Percentiles rank a stretch among this genome's conserved stretches.
phyloP scores from a whole-genome alignment of 2,329 filamentous ascomycete genomes.

The Trichoderma atrobrunneum region DNA sequence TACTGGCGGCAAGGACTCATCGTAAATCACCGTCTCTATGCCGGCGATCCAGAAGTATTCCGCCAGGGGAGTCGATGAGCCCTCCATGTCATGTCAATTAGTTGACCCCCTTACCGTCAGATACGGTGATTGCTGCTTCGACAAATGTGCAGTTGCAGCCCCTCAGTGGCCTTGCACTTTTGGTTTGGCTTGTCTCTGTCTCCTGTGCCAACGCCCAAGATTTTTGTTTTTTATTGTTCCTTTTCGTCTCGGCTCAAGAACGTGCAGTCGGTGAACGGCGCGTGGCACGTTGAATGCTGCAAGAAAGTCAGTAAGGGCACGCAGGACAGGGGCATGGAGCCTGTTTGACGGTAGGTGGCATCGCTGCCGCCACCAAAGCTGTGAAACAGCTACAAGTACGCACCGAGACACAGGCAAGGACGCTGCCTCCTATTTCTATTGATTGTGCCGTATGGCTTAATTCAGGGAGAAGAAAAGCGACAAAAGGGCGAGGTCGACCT shows the following conservation, averaged over 20 bases:
- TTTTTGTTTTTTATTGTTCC: not conserved
- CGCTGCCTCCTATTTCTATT: not conserved
- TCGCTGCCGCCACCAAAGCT: conserved; percentile 18
- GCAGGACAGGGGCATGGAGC: conserved; percentile 19
- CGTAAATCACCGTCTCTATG: conserved; percentile 65
- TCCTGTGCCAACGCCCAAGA: not conserved
- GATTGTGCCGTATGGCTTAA: not conserved
- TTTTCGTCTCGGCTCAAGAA: not conserved
- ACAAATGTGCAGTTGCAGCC: not conserved
- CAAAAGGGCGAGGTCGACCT: not conserved
- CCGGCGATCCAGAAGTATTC: conserved; percentile 77
- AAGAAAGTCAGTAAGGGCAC: conserved; percentile 19
- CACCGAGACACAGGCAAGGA: conserved; percentile 5
- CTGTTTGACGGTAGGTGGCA: conserved; percentile 19
- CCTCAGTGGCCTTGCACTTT: not conserved
- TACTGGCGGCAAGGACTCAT: conserved; percentile 45
- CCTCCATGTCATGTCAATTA: conserved; percentile 54
- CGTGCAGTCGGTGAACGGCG: conserved; percentile 18
- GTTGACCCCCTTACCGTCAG: conserved; percentile 26
- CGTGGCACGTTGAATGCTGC: conserved; percentile 20
- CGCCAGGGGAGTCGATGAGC: conserved; percentile 62
- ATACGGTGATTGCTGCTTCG: conserved; percentile 3
- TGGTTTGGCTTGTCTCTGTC: not conserved
- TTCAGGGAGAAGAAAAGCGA: not conserved
- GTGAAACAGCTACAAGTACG: conserved; percentile 18